These are phyloP conservation scores for Davidsoniella eucalypti DNA, from an alignment of 2,329 filamentous ascomycete species.

Conservation along the genomic window DNA sequence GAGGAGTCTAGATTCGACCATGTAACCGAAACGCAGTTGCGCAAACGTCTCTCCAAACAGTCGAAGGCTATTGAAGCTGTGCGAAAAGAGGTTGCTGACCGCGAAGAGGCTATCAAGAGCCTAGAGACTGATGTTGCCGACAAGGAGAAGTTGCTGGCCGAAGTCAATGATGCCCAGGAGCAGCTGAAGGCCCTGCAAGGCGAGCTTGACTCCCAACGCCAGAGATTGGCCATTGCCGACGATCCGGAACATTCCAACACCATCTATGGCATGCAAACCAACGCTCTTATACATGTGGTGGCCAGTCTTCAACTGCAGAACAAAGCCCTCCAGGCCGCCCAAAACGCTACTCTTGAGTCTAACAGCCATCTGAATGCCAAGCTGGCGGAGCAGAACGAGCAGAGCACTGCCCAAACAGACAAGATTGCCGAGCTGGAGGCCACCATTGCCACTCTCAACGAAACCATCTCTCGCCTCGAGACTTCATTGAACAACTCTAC, in stretches of 20 bases:
- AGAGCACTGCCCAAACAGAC: neutral
- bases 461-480: neutral
- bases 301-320: slow-evolving; percentile 9
- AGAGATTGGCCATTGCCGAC: slow-evolving; percentile 32
- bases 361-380: neutral
- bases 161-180: slow-evolving; percentile 3
- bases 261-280: slow-evolving; percentile 6
- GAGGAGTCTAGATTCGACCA: slow-evolving; percentile 53
- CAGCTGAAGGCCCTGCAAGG: slow-evolving; percentile 6
- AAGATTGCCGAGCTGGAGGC: slow-evolving; percentile 9
- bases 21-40: slow-evolving; percentile 56
- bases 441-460: slow-evolving; percentile 1
- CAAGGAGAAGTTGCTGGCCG: slow-evolving; percentile 7
- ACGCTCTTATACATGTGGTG: slow-evolving; percentile 7
- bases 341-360: slow-evolving; percentile 1
- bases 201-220: slow-evolving; percentile 37
- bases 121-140: slow-evolving; percentile 8
- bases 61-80: slow-evolving; percentile 75
- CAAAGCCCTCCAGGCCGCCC: slow-evolving; percentile 2
- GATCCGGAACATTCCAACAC: slow-evolving; percentile 7
- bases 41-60: slow-evolving; percentile 57
- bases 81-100: slow-evolving; percentile 77
- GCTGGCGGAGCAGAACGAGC: slow-evolving; percentile 3
- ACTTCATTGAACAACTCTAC: neutral
- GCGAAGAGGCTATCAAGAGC: slow-evolving; percentile 48